These are phyloP conservation scores for Sphaerosporella brunnea DNA, from an alignment of 495 filamentous ascomycete genomes.

Conservation along the genomic window DNA sequence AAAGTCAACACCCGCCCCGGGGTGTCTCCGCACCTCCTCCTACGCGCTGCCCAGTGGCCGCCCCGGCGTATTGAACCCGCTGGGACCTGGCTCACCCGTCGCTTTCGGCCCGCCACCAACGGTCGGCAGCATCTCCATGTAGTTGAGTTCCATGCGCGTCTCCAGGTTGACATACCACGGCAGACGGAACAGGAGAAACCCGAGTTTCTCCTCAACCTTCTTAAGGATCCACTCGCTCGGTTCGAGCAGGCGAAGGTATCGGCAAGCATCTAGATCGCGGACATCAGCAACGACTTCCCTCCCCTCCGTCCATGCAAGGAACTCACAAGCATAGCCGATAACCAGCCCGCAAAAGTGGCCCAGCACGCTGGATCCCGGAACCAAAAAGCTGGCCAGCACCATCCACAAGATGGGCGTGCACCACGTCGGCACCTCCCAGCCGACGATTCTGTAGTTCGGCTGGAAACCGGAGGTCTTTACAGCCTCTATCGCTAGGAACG, in stretches of 20 bases:
- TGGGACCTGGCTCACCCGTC: background rate
- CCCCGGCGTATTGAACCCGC: background rate
- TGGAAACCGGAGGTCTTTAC: slow-evolving; percentile 50
- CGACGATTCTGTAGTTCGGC: slow-evolving; percentile 48
- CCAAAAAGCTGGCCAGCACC: slow-evolving; percentile 48
- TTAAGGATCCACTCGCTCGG: slow-evolving; percentile 24
- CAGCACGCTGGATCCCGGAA: slow-evolving; percentile 65
- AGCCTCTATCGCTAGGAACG: slow-evolving; percentile 65
- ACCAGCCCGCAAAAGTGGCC: slow-evolving; percentile 68
- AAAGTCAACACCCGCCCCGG: too few relatives aligned
- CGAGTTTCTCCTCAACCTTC: slow-evolving; percentile 16
- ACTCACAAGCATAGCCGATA: slow-evolving; percentile 72
- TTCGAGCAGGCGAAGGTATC: slow-evolving; percentile 22
- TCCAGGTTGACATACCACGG: slow-evolving; percentile 22
- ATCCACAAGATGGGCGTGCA: slow-evolving; percentile 62
- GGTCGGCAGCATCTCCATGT: slow-evolving; percentile 20
- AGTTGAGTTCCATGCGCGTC: slow-evolving; percentile 19
- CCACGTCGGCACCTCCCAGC: slow-evolving; percentile 76
- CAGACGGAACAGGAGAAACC: slow-evolving; percentile 16
- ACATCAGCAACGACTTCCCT: background rate
- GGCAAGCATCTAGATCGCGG: slow-evolving; percentile 19
- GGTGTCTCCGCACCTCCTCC: background rate
- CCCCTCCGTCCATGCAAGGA: slow-evolving; percentile 4
- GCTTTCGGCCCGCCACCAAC: background rate
- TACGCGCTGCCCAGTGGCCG: background rate